Conservation (phyloP, 345 rosid genomes). For the Psidium friedrichsthalianum region DNA sequence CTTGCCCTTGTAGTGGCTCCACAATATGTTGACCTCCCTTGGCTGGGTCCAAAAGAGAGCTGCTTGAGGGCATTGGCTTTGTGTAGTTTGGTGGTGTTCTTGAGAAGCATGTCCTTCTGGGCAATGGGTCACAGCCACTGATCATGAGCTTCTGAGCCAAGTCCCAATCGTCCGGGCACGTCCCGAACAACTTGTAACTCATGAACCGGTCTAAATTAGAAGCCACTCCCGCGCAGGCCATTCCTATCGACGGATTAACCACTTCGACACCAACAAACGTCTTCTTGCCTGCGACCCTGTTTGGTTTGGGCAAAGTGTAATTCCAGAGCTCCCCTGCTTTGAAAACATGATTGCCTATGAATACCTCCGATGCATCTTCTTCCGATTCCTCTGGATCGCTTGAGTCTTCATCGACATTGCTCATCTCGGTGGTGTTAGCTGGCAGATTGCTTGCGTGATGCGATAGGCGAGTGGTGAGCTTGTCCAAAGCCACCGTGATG, state of each 20-base stretch:
- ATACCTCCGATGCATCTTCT: slow-evolving; percentile 6
- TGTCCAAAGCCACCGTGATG: slow-evolving; percentile 34
- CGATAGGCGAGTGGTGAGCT: slow-evolving; percentile 20
- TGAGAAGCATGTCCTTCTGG: slow-evolving; percentile 47
- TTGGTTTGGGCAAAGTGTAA: slow-evolving; percentile 29
- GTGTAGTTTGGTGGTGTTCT: slow-evolving; percentile 23
- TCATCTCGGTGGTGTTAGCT: neutral
- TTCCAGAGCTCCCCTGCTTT: slow-evolving; percentile 28
- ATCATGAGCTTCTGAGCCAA: slow-evolving; percentile 37
- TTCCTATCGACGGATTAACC: slow-evolving; percentile 29
- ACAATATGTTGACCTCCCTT: slow-evolving; percentile 20
- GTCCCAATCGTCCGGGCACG: slow-evolving; percentile 36
- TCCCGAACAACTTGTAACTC: slow-evolving; percentile 21
- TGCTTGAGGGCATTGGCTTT: slow-evolving; percentile 16
- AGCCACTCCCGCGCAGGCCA: slow-evolving; percentile 17
- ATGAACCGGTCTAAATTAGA: slow-evolving; percentile 27
- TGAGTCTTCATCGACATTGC: slow-evolving; percentile 18
- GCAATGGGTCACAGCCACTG: slow-evolving; percentile 41
- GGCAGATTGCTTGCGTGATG: slow-evolving; percentile 1
- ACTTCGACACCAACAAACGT: slow-evolving; percentile 39
- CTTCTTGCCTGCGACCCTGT: slow-evolving; percentile 25
- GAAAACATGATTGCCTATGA: slow-evolving; percentile 6
- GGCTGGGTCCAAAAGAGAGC: slow-evolving; percentile 39
- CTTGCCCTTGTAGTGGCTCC: slow-evolving; percentile 49
- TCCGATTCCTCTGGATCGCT: slow-evolving; percentile 22